Evolutionary conservation across 1,284 basidiomycete genomes (phyloP), one percentile per base, ranked within the genome.

Genomic region (Termitomyces sp.): DNA sequence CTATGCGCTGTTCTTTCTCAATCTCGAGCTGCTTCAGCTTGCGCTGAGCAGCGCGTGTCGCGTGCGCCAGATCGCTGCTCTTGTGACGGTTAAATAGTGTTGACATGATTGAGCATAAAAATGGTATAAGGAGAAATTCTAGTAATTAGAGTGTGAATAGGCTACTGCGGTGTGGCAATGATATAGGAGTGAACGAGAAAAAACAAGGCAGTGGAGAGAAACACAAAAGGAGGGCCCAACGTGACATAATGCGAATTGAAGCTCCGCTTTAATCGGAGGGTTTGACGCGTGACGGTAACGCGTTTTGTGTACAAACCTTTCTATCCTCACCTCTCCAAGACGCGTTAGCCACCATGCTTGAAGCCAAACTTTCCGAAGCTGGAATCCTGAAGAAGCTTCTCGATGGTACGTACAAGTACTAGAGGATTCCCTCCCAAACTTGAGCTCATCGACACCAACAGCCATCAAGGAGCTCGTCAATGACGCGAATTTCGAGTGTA

Each of bases 401-500:
- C 12, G 93, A 96, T 67, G 86, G 93, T 93, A 61, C 36, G 86
- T 72, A 9, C 3, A 13, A n/a, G 5, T 5, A 34, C 5, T 13
- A 5, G 6, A 50, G 9, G 5, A 39, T 10, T 21, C 31, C 5
- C 7, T 54, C 28, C 30, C 36, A 46, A 54, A 54, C 39, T 45
- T 15, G 33, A 55, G 40, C 54, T 63, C 47, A 59, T 47, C 40
- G 13, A 28, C 42, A 38, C 38, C 19, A 15, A 39, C 64, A 95
- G 96, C 96, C 58, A 88, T 99, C 82, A 97, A 96, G 73, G 96
- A 99, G 68, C 88, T 98, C 52, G 94, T 99, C 51, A 88, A 93
- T 10, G 97, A 99, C 70, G 96, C 94, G 70, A 99, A 99, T 75
- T 98, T 98, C 68, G 92, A 98, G 68, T 98, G 95, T 73, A 93